phyloP scores from a whole-genome alignment of 257 asterid species.

The Verbena officinalis region DNA sequence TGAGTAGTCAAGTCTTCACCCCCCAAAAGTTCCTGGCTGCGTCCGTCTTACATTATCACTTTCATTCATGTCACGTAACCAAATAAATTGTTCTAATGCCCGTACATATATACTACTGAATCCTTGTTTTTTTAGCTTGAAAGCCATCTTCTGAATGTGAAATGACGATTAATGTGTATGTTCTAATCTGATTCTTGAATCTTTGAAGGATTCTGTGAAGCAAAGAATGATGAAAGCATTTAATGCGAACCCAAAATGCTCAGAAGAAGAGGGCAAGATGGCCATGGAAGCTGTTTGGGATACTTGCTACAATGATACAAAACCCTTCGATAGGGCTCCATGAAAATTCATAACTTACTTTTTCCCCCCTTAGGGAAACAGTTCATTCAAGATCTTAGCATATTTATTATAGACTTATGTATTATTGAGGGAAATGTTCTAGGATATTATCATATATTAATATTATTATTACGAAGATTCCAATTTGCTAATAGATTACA shows the following conservation, averaged over 20 bases:
- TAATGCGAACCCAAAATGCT: constrained; percentile 47
- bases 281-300: constrained; percentile 73
- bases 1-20: constrained; percentile 22
- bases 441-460: constrained; percentile 8
- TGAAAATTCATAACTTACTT: constrained; percentile 1
- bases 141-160: no score
- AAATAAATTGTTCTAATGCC: no score
- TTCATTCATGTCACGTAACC: no score
- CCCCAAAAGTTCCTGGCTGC: constrained; percentile 2
- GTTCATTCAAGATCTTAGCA: no score
- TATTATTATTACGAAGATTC: constrained; percentile 3
- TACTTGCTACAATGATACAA: constrained; percentile 64
- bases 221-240: constrained; percentile 58
- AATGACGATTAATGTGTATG: no score
- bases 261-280: constrained; percentile 45
- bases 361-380: not conserved
- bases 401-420: not conserved
- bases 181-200: constrained; percentile 33
- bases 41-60: not conserved
- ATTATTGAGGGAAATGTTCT: not conserved
- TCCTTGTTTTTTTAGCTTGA: no score
- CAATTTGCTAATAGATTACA: not conserved
- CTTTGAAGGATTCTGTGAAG: constrained; percentile 68
- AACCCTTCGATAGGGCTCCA: constrained; percentile 65
- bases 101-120: no score